Base-by-base conservation (phyloP, 2,329 filamentous ascomycete species). In the Hymenoscyphus linearis region DNA sequence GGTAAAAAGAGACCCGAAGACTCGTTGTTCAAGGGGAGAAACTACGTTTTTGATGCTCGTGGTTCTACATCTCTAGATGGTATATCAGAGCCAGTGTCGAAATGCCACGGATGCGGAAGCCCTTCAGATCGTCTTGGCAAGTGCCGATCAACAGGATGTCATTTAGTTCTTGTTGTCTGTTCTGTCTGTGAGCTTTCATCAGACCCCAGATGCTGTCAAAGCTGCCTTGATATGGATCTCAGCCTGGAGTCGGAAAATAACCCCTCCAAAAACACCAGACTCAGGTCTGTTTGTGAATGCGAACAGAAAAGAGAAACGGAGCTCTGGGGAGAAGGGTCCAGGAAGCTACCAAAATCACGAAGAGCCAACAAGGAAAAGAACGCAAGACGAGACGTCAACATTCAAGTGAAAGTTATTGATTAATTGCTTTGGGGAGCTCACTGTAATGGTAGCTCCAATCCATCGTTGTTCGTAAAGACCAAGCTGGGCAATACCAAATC, bases 11-110 rank as follows among this genome's bases (percentile, higher is more conserved):
- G 3, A 10, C 52, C 67, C 7, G 58, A 65, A 10, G 69, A 74
- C 1, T 69, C 66, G 34, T 55, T 73, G 3, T 74, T 73, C 53
- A 67, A 66, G 54, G 72, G 72, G 6, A 66, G 64, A 52, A 73
- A 74, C 31, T 74, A 71, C 55, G 72, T 74, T 9, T 74, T 74
- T 63, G 72, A 74, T 64, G 71, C 69, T 1, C 66, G 72, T 61
- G 72, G 72, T 3, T 71, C 70, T 2, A 67, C 64, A 7, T 67
- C 68, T 1, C 31, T 72, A 25, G 40, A 52, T n/a, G 57, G 36
- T 10, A 53, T 47, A 3, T 44, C 34, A 6, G 63, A 70, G 25
- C 67, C 68, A n/a, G 70, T 73, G 10, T 68, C 70, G 4, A 66
- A 40, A 7, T 73, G 72, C 55, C 72, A 73, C 60, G 50, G 57